Percentiles rank a stretch among this genome's conserved stretches.
Conservation (phyloP, 257 asterid genomes). For the Misopates orontium region DNA sequence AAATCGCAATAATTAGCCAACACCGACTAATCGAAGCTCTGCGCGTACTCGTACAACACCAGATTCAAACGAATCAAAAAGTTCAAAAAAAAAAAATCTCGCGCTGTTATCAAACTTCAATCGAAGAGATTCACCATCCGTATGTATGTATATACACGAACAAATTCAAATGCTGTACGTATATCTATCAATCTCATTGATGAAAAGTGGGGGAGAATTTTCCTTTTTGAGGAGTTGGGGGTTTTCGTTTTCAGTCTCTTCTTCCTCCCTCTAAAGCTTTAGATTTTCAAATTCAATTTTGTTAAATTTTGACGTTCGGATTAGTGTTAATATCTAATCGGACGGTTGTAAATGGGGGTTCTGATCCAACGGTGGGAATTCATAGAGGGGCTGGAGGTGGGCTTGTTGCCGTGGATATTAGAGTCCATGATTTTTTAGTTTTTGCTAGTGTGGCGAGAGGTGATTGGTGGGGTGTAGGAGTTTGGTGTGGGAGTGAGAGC, state of each 20-base stretch:
- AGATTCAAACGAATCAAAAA: constrained; percentile 51
- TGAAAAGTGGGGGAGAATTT: constrained; percentile 33
- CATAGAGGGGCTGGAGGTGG: constrained; percentile 38
- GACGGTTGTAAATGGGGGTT: constrained; percentile 26
- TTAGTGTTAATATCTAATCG: constrained; percentile 35
- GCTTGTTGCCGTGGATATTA: constrained; percentile 36
- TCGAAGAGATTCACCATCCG: constrained; percentile 34
- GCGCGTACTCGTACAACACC: constrained; percentile 36
- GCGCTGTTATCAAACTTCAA: constrained; percentile 27
- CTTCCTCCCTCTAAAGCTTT: constrained; percentile 77
- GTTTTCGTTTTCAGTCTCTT: constrained; percentile 28
- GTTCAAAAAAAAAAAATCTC: constrained; percentile 25
- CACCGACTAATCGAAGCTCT: constrained; percentile 19
- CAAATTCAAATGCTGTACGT: constrained; percentile 20
- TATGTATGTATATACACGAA: constrained; percentile 10
- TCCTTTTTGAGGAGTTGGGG: constrained; percentile 28
- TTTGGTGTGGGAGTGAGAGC: constrained; percentile 15
- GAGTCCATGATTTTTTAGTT: background rate
- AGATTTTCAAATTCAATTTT: constrained; percentile 90
- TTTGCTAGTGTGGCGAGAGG: constrained; percentile 5
- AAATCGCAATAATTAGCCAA: constrained; percentile 11
- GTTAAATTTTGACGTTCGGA: constrained; percentile 51
- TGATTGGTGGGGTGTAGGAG: constrained; percentile 11
- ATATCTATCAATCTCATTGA: constrained; percentile 13
- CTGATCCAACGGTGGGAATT: constrained; percentile 50